Evolutionary conservation across 768 basidiomycete species (phyloP), one percentile per base, ranked within the genome.

Genomic region (Lactarius evosmus): DNA sequence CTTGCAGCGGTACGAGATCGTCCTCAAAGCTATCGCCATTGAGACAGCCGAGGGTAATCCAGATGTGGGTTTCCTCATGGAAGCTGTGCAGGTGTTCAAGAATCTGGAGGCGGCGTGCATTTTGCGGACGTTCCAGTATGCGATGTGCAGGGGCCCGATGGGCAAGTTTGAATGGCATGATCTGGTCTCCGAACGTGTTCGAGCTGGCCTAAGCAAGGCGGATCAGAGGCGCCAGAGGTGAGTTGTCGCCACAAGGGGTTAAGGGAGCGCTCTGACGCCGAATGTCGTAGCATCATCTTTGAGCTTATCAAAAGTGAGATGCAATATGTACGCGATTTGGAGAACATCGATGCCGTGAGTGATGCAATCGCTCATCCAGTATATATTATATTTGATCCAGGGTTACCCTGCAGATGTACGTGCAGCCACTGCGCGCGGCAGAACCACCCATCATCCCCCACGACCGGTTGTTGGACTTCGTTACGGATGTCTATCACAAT

Each of bases 281-380:
- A 16, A 62, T 65, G 34, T 17, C 12, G 40, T 67, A 94, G 93
- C 50, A 86, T 94, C 70, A 94, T 96, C 56, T 97, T 95, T 70
- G 94, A 97, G 77, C 74, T 96, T 66, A 96, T 97, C 74, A 92
- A 96, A 74, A 91, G 91, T 67, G 94, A 97, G 74, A 96, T 96
- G 93, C 85, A 86, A 30, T 97, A 95, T 71, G 94, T 96, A 30
- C 91, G 87, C 69, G 94, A 97, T 78, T 75, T 97, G 63, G 91
- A 94, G 74, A 89, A 87, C 60, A 88, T 97, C 51, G 87, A 89
- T 65, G 79, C 78, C 65, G 93, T 94, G 69, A 12, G 85, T 66
- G 22, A 29, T 29, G 12, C 12, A 8, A 33, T 25, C n/a, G 44
- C 60, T 32, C 36, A 17, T 46, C 6, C 2, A 25, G 46, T 27